Percentiles rank a stretch among this genome's conserved stretches.
phyloP scores from a whole-genome alignment of 768 basidiomycete species.

The Boletellus ananiceps region DNA sequence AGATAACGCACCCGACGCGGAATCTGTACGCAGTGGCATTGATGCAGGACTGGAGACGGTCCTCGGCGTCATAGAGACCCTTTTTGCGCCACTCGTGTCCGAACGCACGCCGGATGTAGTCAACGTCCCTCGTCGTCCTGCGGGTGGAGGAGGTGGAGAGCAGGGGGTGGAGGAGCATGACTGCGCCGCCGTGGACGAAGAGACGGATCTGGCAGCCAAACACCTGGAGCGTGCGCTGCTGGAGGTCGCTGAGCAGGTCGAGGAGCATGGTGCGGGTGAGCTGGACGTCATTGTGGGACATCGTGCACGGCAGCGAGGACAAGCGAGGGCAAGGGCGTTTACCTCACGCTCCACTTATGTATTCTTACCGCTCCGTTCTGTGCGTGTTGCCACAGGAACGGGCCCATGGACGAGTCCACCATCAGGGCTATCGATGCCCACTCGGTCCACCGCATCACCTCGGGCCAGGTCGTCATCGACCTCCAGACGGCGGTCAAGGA shows the following conservation, averaged over 20 bases:
- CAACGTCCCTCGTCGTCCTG: constrained; percentile 60
- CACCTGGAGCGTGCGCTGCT: constrained; percentile 38
- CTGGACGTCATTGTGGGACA: constrained; percentile 35
- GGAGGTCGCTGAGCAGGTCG: constrained; percentile 48
- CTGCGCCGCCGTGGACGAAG: constrained; percentile 71
- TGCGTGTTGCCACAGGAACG: neutral
- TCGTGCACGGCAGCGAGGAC: constrained; percentile 3
- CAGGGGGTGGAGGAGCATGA: constrained; percentile 62
- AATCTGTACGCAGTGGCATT: constrained; percentile 47
- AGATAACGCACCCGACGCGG: constrained; percentile 38
- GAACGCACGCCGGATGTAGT: constrained; percentile 62
- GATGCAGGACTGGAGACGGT: constrained; percentile 55
- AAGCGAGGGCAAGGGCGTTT: neutral
- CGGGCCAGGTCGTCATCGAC: constrained; percentile 93
- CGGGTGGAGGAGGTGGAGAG: constrained; percentile 39
- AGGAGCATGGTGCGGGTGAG: constrained; percentile 35
- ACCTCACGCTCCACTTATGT: no score
- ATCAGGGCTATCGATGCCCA: constrained; percentile 65
- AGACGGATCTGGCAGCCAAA: constrained; percentile 54
- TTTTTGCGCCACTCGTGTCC: constrained; percentile 46
- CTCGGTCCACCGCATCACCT: constrained; percentile 85
- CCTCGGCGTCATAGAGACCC: constrained; percentile 49
- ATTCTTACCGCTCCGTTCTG: no score
- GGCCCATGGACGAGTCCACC: neutral
- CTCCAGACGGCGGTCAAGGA: constrained; percentile 94